Evolutionary conservation across 257 asterid genomes (phyloP).

Genomic region (Solanum corneliomulleri): DNA sequence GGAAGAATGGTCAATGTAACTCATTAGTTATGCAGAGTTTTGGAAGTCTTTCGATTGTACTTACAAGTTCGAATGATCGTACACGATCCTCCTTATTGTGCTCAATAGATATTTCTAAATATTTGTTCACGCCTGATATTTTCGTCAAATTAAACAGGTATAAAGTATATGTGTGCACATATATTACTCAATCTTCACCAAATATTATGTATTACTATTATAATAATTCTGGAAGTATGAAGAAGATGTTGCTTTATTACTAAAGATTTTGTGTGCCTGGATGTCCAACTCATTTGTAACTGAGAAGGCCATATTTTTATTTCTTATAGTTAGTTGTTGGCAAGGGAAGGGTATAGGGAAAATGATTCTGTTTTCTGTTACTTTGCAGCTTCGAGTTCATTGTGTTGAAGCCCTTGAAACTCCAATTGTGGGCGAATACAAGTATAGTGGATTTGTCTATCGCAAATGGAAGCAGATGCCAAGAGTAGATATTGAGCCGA

Average conservation of each 20-base stretch:
- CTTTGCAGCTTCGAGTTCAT: constrained; percentile 82
- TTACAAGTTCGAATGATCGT: too few species aligned
- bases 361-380: background rate
- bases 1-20: too few species aligned
- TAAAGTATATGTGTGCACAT: too few species aligned
- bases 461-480: constrained; percentile 87
- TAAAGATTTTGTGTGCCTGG: background rate
- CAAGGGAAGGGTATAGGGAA: background rate
- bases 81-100: too few species aligned
- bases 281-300: background rate
- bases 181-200: too few species aligned
- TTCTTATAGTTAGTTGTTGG: background rate
- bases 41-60: too few species aligned
- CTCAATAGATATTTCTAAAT: too few species aligned
- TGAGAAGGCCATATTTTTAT: background rate
- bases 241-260: background rate
- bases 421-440: constrained; percentile 89
- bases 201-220: too few species aligned
- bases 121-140: too few species aligned
- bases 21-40: too few species aligned
- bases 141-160: too few species aligned
- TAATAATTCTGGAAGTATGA: background rate
- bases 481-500: constrained; percentile 67
- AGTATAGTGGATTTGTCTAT: constrained; percentile 81
- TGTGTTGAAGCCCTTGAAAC: constrained; percentile 94